Conservation (phyloP, 345 rosid genomes). For the Cardamine occulta region DNA sequence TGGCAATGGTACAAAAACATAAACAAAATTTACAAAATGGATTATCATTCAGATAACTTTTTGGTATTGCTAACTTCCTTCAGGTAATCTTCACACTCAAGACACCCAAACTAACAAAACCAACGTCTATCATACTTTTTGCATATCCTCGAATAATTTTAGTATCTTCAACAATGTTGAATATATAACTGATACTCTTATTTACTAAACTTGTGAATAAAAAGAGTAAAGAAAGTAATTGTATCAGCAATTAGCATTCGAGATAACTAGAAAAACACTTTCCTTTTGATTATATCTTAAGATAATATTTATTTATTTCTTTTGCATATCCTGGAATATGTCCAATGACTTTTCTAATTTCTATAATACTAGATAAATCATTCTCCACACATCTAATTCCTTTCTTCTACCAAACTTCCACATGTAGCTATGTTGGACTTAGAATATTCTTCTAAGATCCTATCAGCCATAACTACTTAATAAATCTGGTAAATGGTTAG, state of each 20-base stretch:
- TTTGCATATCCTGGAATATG: neutral
- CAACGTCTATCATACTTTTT: neutral
- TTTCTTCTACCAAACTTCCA: neutral
- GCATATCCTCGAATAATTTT: neutral
- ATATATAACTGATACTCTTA: neutral
- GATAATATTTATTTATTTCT: neutral
- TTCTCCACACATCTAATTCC: rapidly evolving
- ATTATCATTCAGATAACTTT: too few species aligned
- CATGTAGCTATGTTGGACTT: constrained; percentile 21
- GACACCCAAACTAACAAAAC: neutral
- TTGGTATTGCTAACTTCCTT: too few species aligned
- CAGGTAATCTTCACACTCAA: neutral
- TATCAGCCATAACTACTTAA: neutral
- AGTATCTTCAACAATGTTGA: too few species aligned
- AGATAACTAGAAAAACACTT: neutral
- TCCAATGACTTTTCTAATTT: neutral
- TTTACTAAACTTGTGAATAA: neutral
- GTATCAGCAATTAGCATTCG: neutral
- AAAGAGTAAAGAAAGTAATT: neutral
- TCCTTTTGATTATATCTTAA: neutral
- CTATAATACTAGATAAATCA: too few species aligned
- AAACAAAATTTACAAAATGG: too few species aligned
- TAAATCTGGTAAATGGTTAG: too few species aligned
- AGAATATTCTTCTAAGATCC: neutral
- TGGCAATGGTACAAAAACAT: neutral